These are phyloP conservation scores for Thuidium tamariscinum DNA, from an alignment of 225 moss, liverwort and hornwort species.

Conservation along the genomic window DNA sequence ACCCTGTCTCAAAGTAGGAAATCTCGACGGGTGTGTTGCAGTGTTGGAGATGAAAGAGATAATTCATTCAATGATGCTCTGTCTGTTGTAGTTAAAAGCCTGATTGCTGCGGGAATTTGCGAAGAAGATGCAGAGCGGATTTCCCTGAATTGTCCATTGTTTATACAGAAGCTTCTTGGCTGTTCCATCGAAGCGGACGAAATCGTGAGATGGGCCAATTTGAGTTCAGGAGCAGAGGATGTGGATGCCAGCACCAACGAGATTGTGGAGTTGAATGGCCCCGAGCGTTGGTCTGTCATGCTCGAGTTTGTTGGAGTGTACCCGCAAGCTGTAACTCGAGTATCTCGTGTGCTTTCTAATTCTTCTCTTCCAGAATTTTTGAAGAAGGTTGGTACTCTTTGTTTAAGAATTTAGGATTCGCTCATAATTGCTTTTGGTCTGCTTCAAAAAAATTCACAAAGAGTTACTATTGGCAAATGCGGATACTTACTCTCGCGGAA, in stretches of 20 bases:
- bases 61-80: constrained; percentile 8
- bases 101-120: constrained; percentile 48
- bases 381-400: constrained; percentile 47
- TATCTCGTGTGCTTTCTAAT: constrained; percentile 44
- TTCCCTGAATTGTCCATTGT: constrained; percentile 49
- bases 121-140: constrained; percentile 43
- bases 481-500: not conserved
- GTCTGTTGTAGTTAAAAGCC: constrained; percentile 38
- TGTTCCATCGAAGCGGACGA: constrained; percentile 23
- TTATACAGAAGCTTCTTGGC: constrained; percentile 28
- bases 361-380: constrained; percentile 62
- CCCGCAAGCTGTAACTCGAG: constrained; percentile 35
- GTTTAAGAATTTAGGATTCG: not conserved
- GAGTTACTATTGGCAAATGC: not conserved
- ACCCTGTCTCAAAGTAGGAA: not conserved
- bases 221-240: constrained; percentile 2
- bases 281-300: constrained; percentile 38
- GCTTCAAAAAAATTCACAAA: not conserved
- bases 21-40: not conserved
- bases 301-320: constrained; percentile 80
- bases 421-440: not conserved
- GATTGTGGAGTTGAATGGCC: constrained; percentile 20
- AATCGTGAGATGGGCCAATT: constrained; percentile 17
- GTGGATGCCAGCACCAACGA: not conserved
- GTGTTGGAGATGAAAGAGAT: not conserved